Base-by-base conservation (phyloP, 306 rosid species). In the Ormosia emarginata region DNA sequence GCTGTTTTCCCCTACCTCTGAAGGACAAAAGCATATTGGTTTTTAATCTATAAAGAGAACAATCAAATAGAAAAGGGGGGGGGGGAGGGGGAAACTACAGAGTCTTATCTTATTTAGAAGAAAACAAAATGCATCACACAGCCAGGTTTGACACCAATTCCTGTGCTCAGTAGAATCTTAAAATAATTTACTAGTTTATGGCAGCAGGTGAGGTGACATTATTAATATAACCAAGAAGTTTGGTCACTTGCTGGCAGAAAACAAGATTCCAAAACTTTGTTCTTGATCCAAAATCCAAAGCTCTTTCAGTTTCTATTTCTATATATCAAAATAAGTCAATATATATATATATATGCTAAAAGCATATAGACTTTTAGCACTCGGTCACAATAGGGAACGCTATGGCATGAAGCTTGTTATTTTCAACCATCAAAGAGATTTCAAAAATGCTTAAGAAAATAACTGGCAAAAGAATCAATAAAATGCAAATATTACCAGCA, bases 401-500 rank as follows among this genome's bases (percentile, higher is more conserved):
- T 50, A 56, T 10, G 33, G 61, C 71, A 40, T 3, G 46, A 61
- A 79, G 62, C 36, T 43, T 50, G 47, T 33, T n/a, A 30, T 59
- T 74, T 66, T 55, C 70, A 76, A 80, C 32, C 67, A 81, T 77
- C 61, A 49, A 40, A 81, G 18, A 65, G 15, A 24, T 74, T 36
- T 74, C 61, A 52, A 55, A 70, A 14, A 76, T 0, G 13, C 43
- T 53, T 43, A 58, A 14, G 24, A 30, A 8, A 9, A n/a, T 53
- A 50, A 57, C 24, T 30, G 53, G 12, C 3, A 50, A 79, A 82
- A 63, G 49, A 46, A 44, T 15, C 34, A 63, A 55, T 74, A 1
- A 47, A 79, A 30, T 37, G 82, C 72, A 83, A 79, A 82, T 41
- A 74, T 79, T 78, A 90, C 96, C 94, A 40, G 88, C 79, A 75